Percentiles rank a stretch among this genome's conserved stretches.
Evolutionary conservation across 225 moss, liverwort and hornwort species (phyloP).

Genomic region (Physcomitrellopsis africana): DNA sequence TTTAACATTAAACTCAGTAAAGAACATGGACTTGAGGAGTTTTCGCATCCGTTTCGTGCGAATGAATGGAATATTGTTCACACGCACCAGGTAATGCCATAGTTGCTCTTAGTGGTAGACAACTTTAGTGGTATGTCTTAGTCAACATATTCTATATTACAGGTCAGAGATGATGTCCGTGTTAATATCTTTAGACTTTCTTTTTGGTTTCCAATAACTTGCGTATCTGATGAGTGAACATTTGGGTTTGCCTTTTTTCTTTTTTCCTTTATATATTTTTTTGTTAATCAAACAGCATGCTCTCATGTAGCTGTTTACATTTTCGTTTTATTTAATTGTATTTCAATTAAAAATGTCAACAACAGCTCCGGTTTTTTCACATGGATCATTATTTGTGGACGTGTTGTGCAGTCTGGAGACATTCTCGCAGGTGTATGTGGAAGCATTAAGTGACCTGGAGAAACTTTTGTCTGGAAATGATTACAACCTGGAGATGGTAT

Average conservation of each 20-base stretch:
- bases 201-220: neutral
- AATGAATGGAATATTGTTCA: constrained; percentile 93
- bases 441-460: constrained; percentile 85
- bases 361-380: neutral
- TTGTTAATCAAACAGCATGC: neutral
- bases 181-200: constrained; percentile 6
- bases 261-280: no score
- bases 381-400: constrained; percentile 20
- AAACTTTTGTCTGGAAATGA: constrained; percentile 78
- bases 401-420: constrained; percentile 80
- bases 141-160: constrained; percentile 7
- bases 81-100: constrained; percentile 82
- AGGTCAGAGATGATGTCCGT: neutral
- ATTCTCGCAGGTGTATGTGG: constrained; percentile 84
- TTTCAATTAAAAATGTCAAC: no score
- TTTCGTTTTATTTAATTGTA: neutral
- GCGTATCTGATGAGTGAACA: constrained; percentile 4
- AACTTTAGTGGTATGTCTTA: constrained; percentile 18
- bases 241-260: constrained; percentile 11
- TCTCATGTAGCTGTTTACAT: neutral
- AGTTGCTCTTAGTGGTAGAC: neutral
- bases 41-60: constrained; percentile 93
- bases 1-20: constrained; percentile 31
- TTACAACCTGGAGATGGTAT: constrained; percentile 65
- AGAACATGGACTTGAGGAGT: constrained; percentile 55